These are phyloP conservation scores for Neofusicoccum kwambonambiense DNA, from an alignment of 2,329 filamentous ascomycete species.

Conservation along the genomic window DNA sequence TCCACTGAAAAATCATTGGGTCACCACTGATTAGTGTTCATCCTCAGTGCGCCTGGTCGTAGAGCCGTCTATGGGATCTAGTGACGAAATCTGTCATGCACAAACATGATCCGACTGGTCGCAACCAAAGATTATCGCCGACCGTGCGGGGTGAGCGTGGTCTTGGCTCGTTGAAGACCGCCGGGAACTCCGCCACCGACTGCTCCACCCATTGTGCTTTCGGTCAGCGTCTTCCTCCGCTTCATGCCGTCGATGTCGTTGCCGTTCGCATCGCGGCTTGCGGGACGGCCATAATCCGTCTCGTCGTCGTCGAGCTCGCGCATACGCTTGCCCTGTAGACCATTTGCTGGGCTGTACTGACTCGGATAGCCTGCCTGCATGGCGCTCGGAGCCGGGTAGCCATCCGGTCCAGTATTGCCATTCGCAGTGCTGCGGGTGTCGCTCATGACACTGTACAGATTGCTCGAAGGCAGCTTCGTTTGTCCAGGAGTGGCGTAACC, in stretches of 20 bases:
- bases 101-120: constrained; percentile 2
- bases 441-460: constrained; percentile 85
- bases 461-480: constrained; percentile 67
- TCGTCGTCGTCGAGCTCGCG: constrained; percentile 62
- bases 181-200: constrained; percentile 35
- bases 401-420: constrained; percentile 64
- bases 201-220: constrained; percentile 50
- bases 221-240: constrained; percentile 74
- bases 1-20: not conserved
- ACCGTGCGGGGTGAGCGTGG: constrained; percentile 16
- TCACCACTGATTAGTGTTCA: constrained; percentile 16
- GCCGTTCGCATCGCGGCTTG: constrained; percentile 53
- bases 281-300: constrained; percentile 65
- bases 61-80: constrained; percentile 19
- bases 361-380: constrained; percentile 61
- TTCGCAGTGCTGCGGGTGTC: constrained; percentile 69
- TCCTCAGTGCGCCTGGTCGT: constrained; percentile 11
- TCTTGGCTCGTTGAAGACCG: constrained; percentile 18
- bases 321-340: constrained; percentile 59
- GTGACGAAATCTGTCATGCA: constrained; percentile 17
- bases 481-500: constrained; percentile 81
- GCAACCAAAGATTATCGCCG: constrained; percentile 11
- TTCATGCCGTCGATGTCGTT: constrained; percentile 67
- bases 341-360: constrained; percentile 66
- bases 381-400: constrained; percentile 67